Conservation (phyloP, 495 filamentous ascomycete species). For the Penicillium crystallinum region DNA sequence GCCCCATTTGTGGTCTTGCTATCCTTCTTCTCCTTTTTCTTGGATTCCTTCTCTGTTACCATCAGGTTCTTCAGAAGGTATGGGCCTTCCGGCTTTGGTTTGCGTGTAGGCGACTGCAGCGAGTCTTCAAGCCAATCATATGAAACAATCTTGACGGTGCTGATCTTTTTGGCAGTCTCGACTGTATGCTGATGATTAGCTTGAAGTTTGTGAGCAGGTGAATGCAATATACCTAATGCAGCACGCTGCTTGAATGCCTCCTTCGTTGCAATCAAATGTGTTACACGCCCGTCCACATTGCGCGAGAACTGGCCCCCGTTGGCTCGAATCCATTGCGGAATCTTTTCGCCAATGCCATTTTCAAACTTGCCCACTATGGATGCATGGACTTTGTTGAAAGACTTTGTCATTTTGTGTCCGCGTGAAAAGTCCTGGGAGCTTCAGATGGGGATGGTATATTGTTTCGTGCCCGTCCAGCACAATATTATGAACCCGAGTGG, state of each 20-base stretch:
- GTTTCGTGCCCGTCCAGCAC: neutral
- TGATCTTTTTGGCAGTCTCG: conserved; percentile 31
- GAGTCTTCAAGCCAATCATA: conserved; percentile 61
- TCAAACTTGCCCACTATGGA: conserved; percentile 39
- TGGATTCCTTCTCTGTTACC: conserved; percentile 18
- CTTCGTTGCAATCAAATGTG: conserved; percentile 55
- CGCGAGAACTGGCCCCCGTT: conserved; percentile 47
- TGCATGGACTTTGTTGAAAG: conserved; percentile 25
- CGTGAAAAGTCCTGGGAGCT: neutral
- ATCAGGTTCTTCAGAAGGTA: conserved; percentile 45
- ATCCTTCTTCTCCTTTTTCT: conserved; percentile 17
- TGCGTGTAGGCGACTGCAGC: conserved; percentile 24
- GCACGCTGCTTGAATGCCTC: conserved; percentile 45
- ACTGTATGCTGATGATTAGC: conserved; percentile 27
- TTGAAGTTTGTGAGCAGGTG: neutral
- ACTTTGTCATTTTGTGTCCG: conserved; percentile 26
- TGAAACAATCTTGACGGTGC: conserved; percentile 48
- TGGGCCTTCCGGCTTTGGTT: conserved; percentile 32
- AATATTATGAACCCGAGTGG: neutral
- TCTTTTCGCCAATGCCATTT: conserved; percentile 30
- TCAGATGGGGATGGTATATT: neutral
- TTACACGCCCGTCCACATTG: conserved; percentile 40
- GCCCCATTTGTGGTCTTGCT: conserved; percentile 11
- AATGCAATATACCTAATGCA: conserved; percentile 35
- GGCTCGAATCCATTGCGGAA: conserved; percentile 49